Evolutionary conservation across 768 basidiomycete species (phyloP), one percentile per base, ranked within the genome.

Genomic region (Auriscalpium orientale): DNA sequence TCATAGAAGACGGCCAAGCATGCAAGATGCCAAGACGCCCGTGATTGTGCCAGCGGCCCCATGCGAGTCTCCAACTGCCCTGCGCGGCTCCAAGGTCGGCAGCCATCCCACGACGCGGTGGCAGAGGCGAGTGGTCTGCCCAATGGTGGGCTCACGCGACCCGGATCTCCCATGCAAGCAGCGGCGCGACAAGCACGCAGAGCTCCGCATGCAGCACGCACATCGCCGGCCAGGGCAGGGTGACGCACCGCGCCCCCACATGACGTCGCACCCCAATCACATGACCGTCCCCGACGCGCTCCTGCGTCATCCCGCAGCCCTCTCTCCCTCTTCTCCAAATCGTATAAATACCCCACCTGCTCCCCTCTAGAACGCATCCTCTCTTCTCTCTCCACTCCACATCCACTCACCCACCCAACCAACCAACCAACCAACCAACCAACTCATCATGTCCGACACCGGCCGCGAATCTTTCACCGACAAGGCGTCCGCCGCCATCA

Each of bases 381-480:
- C 35, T 35, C 28, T 8, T 47, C 55, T 38, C 55, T 38, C 46
- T 36, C 54, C 16, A 37, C 48, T 33, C 40, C 50, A 22, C 34
- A 51, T 33, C 44, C 36, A 44, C 22, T 53, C 20, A 56, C 15
- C 53, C 21, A 36, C 3, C 54, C 44, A 18, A 43, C 13, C 36
- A 52, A 38, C 47, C 53, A 44, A 22, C 40, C 18, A 35, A 22
- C 15, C 40, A 12, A 40, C 21, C 34, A 28, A 46, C 20, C 48
- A 45, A 43, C 37, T 53, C 58, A 64, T 28, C 53, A 72, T 72
- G 71, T 70, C 71, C 58, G 70, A 72, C 65, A 58, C 60, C 53
- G 65, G 60, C 55, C 65, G 71, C 37, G 63, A 71, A 60, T 65
- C 66, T 56, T 56, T 72, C 64, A 67, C 69, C 59, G 71, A 70